These are phyloP conservation scores for Trichophyton rubrum DNA, from an alignment of 2,329 filamentous ascomycete genomes.

Conservation along the genomic window DNA sequence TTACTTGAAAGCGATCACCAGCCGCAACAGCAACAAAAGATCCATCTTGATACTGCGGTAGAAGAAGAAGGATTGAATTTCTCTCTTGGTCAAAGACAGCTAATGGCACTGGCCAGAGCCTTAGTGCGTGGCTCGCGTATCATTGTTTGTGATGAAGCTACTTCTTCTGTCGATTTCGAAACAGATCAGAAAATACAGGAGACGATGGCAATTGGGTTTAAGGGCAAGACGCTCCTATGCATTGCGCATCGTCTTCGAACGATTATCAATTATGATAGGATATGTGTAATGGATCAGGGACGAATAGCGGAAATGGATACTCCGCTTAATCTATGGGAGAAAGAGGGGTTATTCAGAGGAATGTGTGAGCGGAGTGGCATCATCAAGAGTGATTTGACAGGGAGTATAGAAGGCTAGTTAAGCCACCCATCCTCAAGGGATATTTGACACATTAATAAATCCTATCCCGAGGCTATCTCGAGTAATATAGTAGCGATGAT, in stretches of 20 bases:
- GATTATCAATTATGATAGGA: conserved; percentile 86
- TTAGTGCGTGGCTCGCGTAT: conserved; percentile 79
- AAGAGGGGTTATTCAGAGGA: conserved; percentile 65
- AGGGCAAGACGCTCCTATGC: conserved; percentile 75
- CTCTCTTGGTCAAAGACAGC: conserved; percentile 83
- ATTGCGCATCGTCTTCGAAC: conserved; percentile 88
- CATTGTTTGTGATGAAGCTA: conserved; percentile 95
- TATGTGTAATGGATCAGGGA: conserved; percentile 91
- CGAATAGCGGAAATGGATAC: conserved; percentile 74
- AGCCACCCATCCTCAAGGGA: too few species aligned
- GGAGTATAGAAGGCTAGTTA: not conserved
- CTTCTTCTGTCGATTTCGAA: conserved; percentile 84
- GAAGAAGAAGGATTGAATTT: conserved; percentile 96
- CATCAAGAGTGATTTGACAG: conserved; percentile 30
- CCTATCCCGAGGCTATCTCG: too few species aligned
- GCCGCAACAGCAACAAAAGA: conserved; percentile 33
- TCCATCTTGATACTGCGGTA: conserved; percentile 72
- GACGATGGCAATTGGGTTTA: conserved; percentile 75
- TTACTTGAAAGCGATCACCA: conserved; percentile 7
- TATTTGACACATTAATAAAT: too few species aligned
- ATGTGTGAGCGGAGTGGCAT: conserved; percentile 90
- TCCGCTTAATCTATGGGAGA: conserved; percentile 60
- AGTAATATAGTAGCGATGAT: too few species aligned
- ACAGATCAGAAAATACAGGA: conserved; percentile 91
- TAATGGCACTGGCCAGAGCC: conserved; percentile 87